Evolutionary conservation across 805 yeast genomes (phyloP), one percentile per base, ranked within the genome.

Genomic region (Dipodascopsis uninucleata): DNA sequence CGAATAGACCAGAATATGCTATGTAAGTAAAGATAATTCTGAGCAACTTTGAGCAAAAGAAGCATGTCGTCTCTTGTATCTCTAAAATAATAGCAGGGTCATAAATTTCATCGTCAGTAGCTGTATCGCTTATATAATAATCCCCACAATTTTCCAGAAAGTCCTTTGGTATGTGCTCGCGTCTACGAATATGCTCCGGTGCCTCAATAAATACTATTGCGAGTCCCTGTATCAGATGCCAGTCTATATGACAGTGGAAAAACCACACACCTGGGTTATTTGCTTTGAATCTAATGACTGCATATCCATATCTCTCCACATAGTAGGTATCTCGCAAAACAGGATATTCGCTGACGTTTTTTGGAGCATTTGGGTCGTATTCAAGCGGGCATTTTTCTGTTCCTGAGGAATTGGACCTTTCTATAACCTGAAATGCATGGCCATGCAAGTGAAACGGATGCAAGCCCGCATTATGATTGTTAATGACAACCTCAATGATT

Each of bases 391-490:
- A 69, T 35, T 68, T 72, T 40, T 69, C 78, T 16, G 65, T 76
- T 25, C 62, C 74, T 41, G 73, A 77, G 36, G 72, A 78, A 25
- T 71, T 77, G 41, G 81, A 85, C 67, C 96, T 75, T 47, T 76
- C 79, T 48, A 86, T 64, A 5, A 82, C 72, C 70, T 89, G 96
- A 84, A 88, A 89, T 39, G 66, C 77, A 64, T 83, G 90, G 40
- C 97, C 97, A 69, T 89, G 97, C 63, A 89, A 70, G 69, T 89
- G 97, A 90, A 89, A 89, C 24, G 97, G 97, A 70, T 90, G 97
- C 58, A 74, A 81, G 64, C 97, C 97, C 4, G 94, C 77, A 66
- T 89, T 97, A 49, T 69, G 69, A 67, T 88, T 89, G 71, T 90
- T 89, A 29, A 89, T 60, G 5, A 85, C 83, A 56, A 89, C 75